Conservation (phyloP, 805 yeast species). For the Wickerhamiella australiensis region DNA sequence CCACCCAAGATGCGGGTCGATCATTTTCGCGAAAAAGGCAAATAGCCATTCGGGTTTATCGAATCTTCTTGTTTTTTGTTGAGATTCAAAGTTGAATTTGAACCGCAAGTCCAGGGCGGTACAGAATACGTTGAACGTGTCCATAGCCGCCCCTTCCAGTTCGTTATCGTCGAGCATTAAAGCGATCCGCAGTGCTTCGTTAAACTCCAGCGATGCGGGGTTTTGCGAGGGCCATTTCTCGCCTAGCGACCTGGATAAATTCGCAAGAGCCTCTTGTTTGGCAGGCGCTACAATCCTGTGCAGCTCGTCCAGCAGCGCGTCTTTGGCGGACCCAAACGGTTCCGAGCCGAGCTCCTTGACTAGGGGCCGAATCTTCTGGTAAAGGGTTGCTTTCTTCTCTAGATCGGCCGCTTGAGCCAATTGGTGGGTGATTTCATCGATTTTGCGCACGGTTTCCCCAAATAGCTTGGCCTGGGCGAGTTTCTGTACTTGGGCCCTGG, state of each 20-base stretch:
- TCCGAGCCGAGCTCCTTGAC: background rate
- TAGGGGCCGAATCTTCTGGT: background rate
- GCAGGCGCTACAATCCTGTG: background rate
- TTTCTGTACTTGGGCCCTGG: background rate
- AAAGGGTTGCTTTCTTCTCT: background rate
- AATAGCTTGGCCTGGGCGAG: conserved; percentile 1
- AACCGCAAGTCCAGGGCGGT: conserved; percentile 40
- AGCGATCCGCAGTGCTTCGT: background rate
- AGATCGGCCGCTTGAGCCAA: background rate
- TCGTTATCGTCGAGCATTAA: conserved; percentile 3
- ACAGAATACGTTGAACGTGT: conserved; percentile 36
- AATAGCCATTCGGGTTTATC: conserved; percentile 67
- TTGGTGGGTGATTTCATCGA: background rate
- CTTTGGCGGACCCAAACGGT: background rate
- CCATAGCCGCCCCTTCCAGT: conserved; percentile 17
- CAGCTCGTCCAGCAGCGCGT: background rate
- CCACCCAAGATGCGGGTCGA: conserved; percentile 27
- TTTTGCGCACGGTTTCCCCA: background rate
- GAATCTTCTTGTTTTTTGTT: conserved; percentile 46
- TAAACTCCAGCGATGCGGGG: conserved; percentile 12
- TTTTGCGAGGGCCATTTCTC: conserved; percentile 18
- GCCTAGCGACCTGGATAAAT: background rate
- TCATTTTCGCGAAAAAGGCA: conserved; percentile 30
- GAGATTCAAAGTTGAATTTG: conserved; percentile 46
- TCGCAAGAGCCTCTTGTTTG: background rate